Evolutionary conservation across 495 filamentous ascomycete species (phyloP), one percentile per base, ranked within the genome.

Genomic region (Talaromyces liani): DNA sequence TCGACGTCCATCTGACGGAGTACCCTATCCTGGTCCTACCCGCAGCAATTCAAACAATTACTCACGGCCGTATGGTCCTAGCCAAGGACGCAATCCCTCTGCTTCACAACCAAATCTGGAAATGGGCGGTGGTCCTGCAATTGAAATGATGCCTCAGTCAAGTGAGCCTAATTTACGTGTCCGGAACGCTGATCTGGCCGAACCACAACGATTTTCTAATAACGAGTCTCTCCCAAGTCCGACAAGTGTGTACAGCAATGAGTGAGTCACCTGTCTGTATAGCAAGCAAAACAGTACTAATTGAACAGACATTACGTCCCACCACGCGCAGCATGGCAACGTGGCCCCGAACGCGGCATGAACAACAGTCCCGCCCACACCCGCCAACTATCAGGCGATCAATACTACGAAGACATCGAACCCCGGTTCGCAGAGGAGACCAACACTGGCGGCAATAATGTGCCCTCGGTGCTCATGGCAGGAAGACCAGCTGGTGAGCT

Each of bases 351-450:
- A 16, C 59, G 59, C 22, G 24, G 59, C 59, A n/a, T 34, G 41
- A 36, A 25, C 31, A 22, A 34, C 20, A 60, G 45, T 12, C 53
- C 54, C 34, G 18, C 61, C 47, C 61, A 58, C 54, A 5, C 61
- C 34, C 60, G 58, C 49, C 61, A 47, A 58, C 57, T 70, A 27
- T 81, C 82, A 24, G 65, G 67, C 9, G 79, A 80, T 53, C 74
- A 83, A 63, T 97, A 97, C 75, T 96, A 93, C 71, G 94, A 98
- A 82, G 94, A 97, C 71, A 88, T 94, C 20, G 92, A 95, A 63
- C 94, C 94, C 24, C 88, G 88, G 47, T 98, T 97, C 72, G 89
- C 78, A 55, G 81, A 80, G 16, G 24, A n/a, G 1, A 29, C 9
- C 25, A 41, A 14, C 20, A 53, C 34, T 24, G 49, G 47, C 47